Percentiles rank a stretch among this genome's conserved stretches.
Conservation (phyloP, 2,329 filamentous ascomycete species). For the Trichoderma afroharzianum region DNA sequence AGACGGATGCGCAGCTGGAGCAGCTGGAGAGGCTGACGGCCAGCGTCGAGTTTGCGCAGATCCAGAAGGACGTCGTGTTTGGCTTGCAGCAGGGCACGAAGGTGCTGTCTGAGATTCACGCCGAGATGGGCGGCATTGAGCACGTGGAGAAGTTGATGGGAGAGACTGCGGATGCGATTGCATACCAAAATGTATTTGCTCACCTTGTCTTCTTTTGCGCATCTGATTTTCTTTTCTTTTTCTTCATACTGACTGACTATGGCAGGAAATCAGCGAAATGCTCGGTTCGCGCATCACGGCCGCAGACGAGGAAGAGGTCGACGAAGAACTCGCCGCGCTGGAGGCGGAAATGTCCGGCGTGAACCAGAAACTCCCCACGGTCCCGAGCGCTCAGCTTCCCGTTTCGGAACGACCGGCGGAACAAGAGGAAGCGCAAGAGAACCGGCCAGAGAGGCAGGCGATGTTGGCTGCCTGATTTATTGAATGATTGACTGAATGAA, state of each 20-base stretch:
- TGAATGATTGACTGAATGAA: not conserved
- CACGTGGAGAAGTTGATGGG: constrained; percentile 94
- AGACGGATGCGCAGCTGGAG: constrained; percentile 91
- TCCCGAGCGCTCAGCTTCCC: constrained; percentile 35
- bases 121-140: constrained; percentile 93
- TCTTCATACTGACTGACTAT: constrained; percentile 6
- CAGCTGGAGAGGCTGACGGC: constrained; percentile 85
- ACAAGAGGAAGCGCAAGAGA: constrained; percentile 21
- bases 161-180: constrained; percentile 83
- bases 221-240: not conserved
- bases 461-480: constrained; percentile 37
- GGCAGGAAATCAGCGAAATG: constrained; percentile 86
- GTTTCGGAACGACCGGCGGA: constrained; percentile 22
- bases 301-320: constrained; percentile 95
- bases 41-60: constrained; percentile 90
- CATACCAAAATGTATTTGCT: constrained; percentile 72
- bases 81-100: constrained; percentile 87
- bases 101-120: constrained; percentile 86
- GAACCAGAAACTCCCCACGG: constrained; percentile 28
- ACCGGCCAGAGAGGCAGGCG: constrained; percentile 34
- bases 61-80: constrained; percentile 94
- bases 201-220: not conserved
- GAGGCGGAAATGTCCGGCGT: constrained; percentile 45
- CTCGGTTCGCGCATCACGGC: constrained; percentile 84
- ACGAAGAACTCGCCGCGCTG: constrained; percentile 85